Base-by-base conservation (phyloP, 768 basidiomycete species). In the Gymnopilus junonius region DNA sequence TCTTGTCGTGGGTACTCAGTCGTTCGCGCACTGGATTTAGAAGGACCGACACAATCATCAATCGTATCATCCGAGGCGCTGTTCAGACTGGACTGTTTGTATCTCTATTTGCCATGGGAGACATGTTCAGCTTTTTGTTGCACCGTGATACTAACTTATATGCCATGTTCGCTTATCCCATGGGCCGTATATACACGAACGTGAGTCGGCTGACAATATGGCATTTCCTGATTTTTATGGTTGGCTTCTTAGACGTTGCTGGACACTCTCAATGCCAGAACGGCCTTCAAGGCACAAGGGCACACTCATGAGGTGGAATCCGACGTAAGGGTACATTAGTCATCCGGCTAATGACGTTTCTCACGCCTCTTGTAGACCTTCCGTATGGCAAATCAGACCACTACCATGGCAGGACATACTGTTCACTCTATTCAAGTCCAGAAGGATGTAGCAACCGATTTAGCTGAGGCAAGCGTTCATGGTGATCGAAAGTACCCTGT, bases 81-180 rank as follows among this genome's bases (percentile, higher is more conserved):
- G 71, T 86, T 32, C 84, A 85, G 63, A 86, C 85, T 3, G 85
- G 85, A 40, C 64, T 83, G 5, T 85, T 86, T 61, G 82, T 80
- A 12, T 80, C 82, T 0, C 72, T 84, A 1, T 85, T 87, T 53
- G 83, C 85, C 10, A 65, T 85, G 35, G 82, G 77, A 1, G 84
- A 86, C 68, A 68, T 87, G 27, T 78, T 85, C 58, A 76, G 74
- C 23, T 79, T 79, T 64, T 60, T 76, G 40, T 68, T 82, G 10
- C 68, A 77, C 43, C 70, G 74, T 40, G 58, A 79, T n/a, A 76
- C 75, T n/a, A 72, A 74, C 35, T 55, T 77, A 14, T 76, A 77
- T 42, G 73, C 75, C 8, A 74, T 77, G 73, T 77, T 76, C 43
- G 74, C 75, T 11, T 75, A 72, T 55, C 76, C 76, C 15, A 69